Conservation (phyloP, 1,284 basidiomycete species). For the Leccinum fuscescens region DNA sequence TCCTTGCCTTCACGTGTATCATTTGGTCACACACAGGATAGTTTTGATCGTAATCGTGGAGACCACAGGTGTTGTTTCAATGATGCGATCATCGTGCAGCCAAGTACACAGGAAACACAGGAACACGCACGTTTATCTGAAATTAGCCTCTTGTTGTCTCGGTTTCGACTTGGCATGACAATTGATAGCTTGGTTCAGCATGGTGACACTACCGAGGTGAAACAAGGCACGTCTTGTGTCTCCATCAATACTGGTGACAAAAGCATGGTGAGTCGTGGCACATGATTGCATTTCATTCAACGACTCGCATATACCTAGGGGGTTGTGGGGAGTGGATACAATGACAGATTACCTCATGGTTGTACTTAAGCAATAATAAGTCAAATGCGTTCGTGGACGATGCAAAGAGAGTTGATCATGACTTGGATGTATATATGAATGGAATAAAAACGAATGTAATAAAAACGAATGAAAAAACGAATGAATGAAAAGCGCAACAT, state of each 20-base stretch:
- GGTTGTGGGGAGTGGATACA: conserved; percentile 26
- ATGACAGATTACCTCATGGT: conserved; percentile 26
- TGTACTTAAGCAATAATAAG: conserved; percentile 28
- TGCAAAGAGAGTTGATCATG: conserved; percentile 23
- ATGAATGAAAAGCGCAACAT: neutral
- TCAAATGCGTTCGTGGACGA: conserved; percentile 17
- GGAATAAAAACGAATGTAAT: conserved; percentile 28
- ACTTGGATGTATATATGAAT: conserved; percentile 25
- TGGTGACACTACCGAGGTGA: neutral
- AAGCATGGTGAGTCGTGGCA: neutral
- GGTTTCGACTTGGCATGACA: neutral
- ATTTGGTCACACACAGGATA: neutral
- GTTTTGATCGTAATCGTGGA: neutral
- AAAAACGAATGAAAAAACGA: conserved; percentile 10
- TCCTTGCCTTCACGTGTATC: neutral
- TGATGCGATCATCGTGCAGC: neutral
- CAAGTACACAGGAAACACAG: neutral
- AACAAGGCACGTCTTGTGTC: neutral
- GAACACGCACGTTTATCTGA: neutral
- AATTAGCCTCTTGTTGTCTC: neutral
- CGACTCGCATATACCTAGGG: conserved; percentile 20
- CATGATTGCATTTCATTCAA: conserved; percentile 17
- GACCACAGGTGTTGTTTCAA: neutral
- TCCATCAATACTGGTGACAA: neutral
- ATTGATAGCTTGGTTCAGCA: neutral